Percentiles rank a stretch among this genome's conserved stretches.
These are phyloP conservation scores for Dendryphion nanum DNA, from an alignment of 2,329 filamentous ascomycete genomes.

Conservation along the genomic window DNA sequence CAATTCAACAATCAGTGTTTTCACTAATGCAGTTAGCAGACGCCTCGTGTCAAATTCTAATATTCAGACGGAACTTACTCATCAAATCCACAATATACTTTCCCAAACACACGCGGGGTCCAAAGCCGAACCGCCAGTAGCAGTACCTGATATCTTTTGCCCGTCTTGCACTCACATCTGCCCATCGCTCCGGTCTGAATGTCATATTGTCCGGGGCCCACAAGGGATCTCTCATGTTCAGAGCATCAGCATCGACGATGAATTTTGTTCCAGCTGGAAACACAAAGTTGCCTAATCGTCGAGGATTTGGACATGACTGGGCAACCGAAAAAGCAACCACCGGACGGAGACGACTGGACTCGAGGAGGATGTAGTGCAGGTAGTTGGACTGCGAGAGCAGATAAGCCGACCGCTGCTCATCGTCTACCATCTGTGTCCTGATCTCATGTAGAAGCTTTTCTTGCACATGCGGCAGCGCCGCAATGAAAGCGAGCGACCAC, in stretches of 20 bases:
- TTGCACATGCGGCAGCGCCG: constrained; percentile 35
- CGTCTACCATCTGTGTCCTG: background rate
- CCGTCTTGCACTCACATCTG: constrained; percentile 9
- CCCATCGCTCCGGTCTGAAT: constrained; percentile 33
- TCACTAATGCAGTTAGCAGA: too few species aligned
- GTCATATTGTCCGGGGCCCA: constrained; percentile 40
- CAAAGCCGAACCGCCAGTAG: constrained; percentile 49
- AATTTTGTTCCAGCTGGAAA: constrained; percentile 42
- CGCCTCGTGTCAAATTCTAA: too few species aligned
- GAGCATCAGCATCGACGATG: constrained; percentile 43
- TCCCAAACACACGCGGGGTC: constrained; percentile 45
- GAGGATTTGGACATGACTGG: constrained; percentile 38
- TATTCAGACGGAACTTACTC: too few species aligned
- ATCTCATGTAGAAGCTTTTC: constrained; percentile 25
- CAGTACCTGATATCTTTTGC: constrained; percentile 33
- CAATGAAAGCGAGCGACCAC: constrained; percentile 47
- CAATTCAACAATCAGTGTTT: constrained; percentile 9
- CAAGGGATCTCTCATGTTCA: constrained; percentile 40
- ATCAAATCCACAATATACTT: constrained; percentile 40
- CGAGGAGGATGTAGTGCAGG: constrained; percentile 17
- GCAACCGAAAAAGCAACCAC: constrained; percentile 44
- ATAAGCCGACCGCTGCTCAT: constrained; percentile 2
- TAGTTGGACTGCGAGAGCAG: constrained; percentile 3
- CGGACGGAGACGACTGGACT: constrained; percentile 41
- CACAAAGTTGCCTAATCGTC: constrained; percentile 15